Evolutionary conservation across 257 asterid genomes (phyloP).

Genomic region (Scutellaria baicalensis): DNA sequence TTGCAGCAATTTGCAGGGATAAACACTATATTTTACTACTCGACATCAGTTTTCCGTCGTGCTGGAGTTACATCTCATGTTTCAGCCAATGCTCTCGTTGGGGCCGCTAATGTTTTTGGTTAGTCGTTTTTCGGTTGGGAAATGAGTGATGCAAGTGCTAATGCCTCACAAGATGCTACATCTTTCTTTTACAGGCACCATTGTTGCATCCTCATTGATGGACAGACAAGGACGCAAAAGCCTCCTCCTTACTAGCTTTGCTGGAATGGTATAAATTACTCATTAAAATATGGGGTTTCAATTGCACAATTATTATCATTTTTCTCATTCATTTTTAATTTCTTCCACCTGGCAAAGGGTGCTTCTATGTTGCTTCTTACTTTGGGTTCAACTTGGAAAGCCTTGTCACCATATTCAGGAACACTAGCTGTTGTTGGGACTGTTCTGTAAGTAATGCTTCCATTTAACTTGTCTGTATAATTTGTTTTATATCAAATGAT

Average conservation of each 20-base stretch:
- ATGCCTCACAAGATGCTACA: constrained; percentile 9
- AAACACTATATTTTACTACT: constrained; percentile 86
- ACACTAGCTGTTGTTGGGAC: constrained; percentile 76
- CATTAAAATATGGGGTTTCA: no score
- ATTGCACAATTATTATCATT: no score
- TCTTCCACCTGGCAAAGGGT: constrained; percentile 34
- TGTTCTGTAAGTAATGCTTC: constrained; percentile 57
- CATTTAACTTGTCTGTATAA: neutral
- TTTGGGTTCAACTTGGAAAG: constrained; percentile 74
- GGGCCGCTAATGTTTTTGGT: constrained; percentile 94
- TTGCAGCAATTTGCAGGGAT: constrained; percentile 96
- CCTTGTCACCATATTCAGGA: constrained; percentile 79
- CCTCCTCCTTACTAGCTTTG: constrained; percentile 80
- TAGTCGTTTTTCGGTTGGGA: constrained; percentile 23
- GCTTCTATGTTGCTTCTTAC: constrained; percentile 89
- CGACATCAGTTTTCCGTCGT: constrained; percentile 89
- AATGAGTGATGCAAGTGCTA: neutral
- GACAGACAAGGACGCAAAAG: constrained; percentile 94
- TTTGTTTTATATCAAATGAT: neutral
- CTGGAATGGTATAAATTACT: constrained; percentile 67
- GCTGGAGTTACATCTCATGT: constrained; percentile 92
- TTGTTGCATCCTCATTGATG: constrained; percentile 84
- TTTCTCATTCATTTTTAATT: neutral
- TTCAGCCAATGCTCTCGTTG: constrained; percentile 95
- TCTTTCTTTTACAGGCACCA: constrained; percentile 51